phyloP scores from a whole-genome alignment of 1,139 yeast genomes.

The Petasospora rhodanensis region DNA sequence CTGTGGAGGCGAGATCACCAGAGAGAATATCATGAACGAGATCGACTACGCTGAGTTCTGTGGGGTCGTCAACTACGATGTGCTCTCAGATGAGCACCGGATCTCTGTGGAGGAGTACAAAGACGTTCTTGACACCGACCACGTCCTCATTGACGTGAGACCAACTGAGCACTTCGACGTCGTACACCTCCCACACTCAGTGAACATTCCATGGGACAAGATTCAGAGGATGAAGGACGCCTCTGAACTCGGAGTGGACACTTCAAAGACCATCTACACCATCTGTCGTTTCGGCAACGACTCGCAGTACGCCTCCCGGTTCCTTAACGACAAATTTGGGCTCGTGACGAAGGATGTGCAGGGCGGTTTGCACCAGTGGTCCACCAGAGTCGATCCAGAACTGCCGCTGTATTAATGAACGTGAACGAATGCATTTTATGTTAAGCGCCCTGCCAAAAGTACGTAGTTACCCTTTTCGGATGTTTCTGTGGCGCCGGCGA shows the following conservation, averaged over 20 bases:
- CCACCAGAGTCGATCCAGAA: conserved; percentile 50
- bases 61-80: conserved; percentile 52
- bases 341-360: conserved; percentile 52
- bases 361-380: conserved; percentile 80
- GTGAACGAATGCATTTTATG: too few relatives aligned
- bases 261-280: conserved; percentile 35
- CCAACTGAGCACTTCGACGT: conserved; percentile 73
- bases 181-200: conserved; percentile 53
- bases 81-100: conserved; percentile 42
- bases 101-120: conserved; percentile 45
- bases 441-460: too few relatives aligned
- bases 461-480: too few relatives aligned
- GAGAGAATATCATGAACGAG: conserved; percentile 36
- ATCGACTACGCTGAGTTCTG: conserved; percentile 72
- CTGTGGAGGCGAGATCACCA: conserved; percentile 57
- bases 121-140: conserved; percentile 21
- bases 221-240: conserved; percentile 34
- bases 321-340: conserved; percentile 47
- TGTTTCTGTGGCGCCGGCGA: too few relatives aligned
- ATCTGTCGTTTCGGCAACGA: conserved; percentile 91
- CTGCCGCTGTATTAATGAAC: conserved; percentile 61
- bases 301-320: conserved; percentile 70
- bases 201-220: conserved; percentile 59
- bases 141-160: conserved; percentile 69
- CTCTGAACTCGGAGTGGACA: conserved; percentile 19